A percentile compares a stretch with the other conserved stretches of the same genome.
Evolutionary conservation across 2,329 filamentous ascomycete species (phyloP).

Genomic region (Stagonosporopsis tanaceti): DNA sequence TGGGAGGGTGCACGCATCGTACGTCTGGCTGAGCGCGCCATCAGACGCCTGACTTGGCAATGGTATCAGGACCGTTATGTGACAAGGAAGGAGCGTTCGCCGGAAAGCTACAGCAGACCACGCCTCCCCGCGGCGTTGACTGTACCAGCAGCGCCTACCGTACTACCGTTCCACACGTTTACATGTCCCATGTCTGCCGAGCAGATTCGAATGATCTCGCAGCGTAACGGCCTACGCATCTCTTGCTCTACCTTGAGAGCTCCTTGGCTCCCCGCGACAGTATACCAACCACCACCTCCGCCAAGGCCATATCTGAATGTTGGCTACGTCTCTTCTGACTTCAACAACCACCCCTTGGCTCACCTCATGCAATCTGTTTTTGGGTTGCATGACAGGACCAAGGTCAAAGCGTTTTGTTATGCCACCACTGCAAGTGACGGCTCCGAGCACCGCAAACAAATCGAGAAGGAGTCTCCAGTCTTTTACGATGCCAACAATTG

Average conservation of each 20-base stretch:
- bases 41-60: conserved; percentile 77
- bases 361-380: conserved; percentile 99
- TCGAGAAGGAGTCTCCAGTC: conserved; percentile 88
- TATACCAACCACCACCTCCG: conserved; percentile 85
- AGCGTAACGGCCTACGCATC: conserved; percentile 91
- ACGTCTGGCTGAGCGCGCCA: conserved; percentile 83
- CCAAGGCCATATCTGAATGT: conserved; percentile 86
- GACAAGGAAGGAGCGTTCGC: conserved; percentile 62
- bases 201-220: conserved; percentile 92
- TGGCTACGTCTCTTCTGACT: conserved; percentile 96
- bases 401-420: conserved; percentile 90
- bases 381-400: conserved; percentile 78
- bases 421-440: conserved; percentile 92
- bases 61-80: conserved; percentile 89
- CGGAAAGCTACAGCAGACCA: conserved; percentile 72
- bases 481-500: conserved; percentile 90
- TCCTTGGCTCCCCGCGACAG: conserved; percentile 81
- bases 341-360: conserved; percentile 96
- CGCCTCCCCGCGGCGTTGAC: conserved; percentile 75
- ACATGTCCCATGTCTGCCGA: conserved; percentile 91
- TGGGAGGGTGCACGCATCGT: conserved; percentile 91
- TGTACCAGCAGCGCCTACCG: conserved; percentile 88
- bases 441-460: conserved; percentile 88
- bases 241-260: conserved; percentile 87
- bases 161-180: conserved; percentile 97